Base-by-base conservation (phyloP, 2,329 filamentous ascomycete species). In the Cylindrodendrum hubeiense region DNA sequence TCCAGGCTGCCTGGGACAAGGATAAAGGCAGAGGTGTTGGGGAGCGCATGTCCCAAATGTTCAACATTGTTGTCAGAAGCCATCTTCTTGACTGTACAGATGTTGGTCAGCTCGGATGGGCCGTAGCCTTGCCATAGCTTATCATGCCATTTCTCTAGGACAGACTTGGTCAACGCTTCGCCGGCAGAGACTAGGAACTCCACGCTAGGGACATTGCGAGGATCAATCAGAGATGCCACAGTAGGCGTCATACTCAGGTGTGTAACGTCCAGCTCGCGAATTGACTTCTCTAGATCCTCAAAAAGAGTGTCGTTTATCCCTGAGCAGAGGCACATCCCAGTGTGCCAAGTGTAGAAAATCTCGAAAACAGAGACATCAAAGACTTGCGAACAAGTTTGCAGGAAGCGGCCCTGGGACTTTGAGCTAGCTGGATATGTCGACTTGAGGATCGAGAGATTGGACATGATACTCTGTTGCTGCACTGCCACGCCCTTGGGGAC, bases 361-460 rank as follows among this genome's bases (percentile, higher is more conserved):
- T 97, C 94, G 75, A 97, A 97, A 0, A 97, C 92, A 0, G 93
- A 97, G 2, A 97, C 90, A 74, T 97, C 93, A 74, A 97, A 97
- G 0, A 91, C 91, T 74, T 94, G 92, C 0, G 93, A 95, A 74
- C 92, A 97, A 2, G 92, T 89, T 78, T 97, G 94, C 0, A 97
- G 82, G 33, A 97, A 82, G n/a, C 89, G 86, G 1, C 89, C 87
- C 1, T 79, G 71, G 1, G 71, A 71, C 0, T 39, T 43, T 7
- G 63, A 28, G 1, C 79, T 75, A 0, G 82, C 80, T 0, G 92
- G 91, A 73, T 97, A 97, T 0, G 93, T 80, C 3, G 84, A 80
- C 3, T 85, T 84, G 7, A 97, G 82, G 10, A 87, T 83, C 19
- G 88, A 82, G n/a, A 97, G 82, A 68, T 97, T 95, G 76, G 91